Conservation (phyloP, 352 stramenopile species). For the Globisporangium recalcitrans region DNA sequence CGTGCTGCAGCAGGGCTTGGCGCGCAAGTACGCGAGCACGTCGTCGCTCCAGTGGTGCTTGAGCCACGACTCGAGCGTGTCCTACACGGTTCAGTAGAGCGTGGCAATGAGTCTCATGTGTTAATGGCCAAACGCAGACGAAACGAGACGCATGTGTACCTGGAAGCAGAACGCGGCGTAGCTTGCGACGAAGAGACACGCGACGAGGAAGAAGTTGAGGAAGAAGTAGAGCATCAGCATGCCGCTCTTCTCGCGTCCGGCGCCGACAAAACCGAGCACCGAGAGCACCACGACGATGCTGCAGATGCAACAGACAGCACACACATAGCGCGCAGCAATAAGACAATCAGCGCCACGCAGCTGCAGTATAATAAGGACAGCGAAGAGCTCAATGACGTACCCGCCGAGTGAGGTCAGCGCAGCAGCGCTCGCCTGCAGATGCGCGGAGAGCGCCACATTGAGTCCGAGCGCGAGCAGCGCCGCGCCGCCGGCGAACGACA, state of each 20-base stretch:
- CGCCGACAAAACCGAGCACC: conserved; percentile 55
- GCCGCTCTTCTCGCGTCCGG: conserved; percentile 55
- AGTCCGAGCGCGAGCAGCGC: conserved; percentile 48
- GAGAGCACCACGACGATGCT: conserved; percentile 47
- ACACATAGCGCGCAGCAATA: conserved; percentile 7
- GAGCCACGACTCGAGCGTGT: conserved; percentile 61
- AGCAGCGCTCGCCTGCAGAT: conserved; percentile 48
- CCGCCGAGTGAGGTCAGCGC: conserved; percentile 39
- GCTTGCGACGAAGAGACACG: conserved; percentile 52
- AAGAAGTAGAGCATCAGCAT: conserved; percentile 77
- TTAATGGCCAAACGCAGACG: background rate
- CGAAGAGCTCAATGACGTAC: background rate
- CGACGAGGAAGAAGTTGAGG: conserved; percentile 59
- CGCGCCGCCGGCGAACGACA: conserved; percentile 47
- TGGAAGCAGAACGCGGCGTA: conserved; percentile 68
- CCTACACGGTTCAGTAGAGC: conserved; percentile 9
- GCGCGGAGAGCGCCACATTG: conserved; percentile 40
- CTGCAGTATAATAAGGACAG: background rate
- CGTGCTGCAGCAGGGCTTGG: conserved; percentile 43
- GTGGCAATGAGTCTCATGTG: no score
- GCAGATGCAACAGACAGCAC: background rate
- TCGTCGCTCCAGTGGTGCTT: conserved; percentile 65
- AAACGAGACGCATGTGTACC: background rate
- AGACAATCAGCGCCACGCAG: background rate
- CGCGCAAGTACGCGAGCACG: conserved; percentile 40